Conservation (phyloP, 148 eudicot genomes). For the Spergularia marina region DNA sequence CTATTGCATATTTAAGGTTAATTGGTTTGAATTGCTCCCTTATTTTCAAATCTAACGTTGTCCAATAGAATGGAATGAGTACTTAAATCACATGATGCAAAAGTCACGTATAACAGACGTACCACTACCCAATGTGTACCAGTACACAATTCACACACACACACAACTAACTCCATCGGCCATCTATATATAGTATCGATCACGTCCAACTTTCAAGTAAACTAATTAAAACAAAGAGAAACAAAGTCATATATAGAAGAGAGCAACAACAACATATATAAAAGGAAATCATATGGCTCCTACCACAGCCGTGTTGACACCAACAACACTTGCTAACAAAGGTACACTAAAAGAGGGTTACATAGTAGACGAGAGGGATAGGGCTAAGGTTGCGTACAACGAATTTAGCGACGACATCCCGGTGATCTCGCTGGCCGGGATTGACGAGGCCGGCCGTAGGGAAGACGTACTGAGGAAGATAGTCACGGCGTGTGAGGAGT, state of each 20-base stretch:
- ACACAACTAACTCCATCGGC: no score
- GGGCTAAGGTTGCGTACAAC: conserved; percentile 58
- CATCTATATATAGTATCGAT: background rate
- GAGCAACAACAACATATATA: background rate
- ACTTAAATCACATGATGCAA: background rate
- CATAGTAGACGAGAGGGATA: conserved; percentile 57
- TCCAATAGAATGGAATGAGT: background rate
- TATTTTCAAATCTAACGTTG: background rate
- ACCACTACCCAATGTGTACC: background rate
- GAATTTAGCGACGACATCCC: conserved; percentile 59
- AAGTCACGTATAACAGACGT: background rate
- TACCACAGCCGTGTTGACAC: conserved; percentile 19
- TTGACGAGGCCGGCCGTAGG: conserved; percentile 44
- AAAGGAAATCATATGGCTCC: background rate
- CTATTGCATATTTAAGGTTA: no score
- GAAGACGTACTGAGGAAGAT: conserved; percentile 40
- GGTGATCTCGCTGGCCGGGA: conserved; percentile 60
- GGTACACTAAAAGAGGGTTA: conserved; percentile 35
- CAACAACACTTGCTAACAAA: conserved; percentile 41
- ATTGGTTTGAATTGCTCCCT: no score
- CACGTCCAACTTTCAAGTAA: background rate
- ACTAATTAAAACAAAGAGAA: background rate
- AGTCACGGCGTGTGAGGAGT: conserved; percentile 60
- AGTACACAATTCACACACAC: no score
- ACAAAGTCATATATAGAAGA: background rate